Conservation (phyloP, 2,329 filamentous ascomycete genomes). For the Hysterium pulicare region DNA sequence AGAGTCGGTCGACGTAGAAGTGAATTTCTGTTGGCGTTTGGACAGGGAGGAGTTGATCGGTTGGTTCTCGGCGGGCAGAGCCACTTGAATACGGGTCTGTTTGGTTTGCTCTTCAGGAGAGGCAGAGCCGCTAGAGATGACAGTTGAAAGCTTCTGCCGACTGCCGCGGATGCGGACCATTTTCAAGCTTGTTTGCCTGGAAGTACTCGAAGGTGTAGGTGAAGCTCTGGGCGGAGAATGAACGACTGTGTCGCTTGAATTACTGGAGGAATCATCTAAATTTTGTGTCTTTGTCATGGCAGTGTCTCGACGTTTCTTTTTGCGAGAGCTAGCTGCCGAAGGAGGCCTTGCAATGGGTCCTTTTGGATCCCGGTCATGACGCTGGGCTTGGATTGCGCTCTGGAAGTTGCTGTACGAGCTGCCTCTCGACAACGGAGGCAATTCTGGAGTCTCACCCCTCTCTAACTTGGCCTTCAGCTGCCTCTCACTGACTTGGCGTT, state of each 20-base stretch:
- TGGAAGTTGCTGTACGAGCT: conserved; percentile 30
- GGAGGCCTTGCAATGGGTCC: conserved; percentile 26
- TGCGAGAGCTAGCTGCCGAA: conserved; percentile 27
- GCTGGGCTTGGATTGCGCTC: conserved; percentile 21
- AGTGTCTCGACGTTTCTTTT: conserved; percentile 28
- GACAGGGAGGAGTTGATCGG: conserved; percentile 2
- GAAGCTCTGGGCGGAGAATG: conserved; percentile 8
- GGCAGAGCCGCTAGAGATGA: conserved; percentile 29
- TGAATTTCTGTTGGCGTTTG: conserved; percentile 4
- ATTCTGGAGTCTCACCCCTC: conserved; percentile 33
- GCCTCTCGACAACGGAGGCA: conserved; percentile 33
- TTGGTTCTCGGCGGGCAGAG: conserved; percentile 12
- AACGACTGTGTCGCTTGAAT: conserved; percentile 21
- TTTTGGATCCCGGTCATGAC: conserved; percentile 24
- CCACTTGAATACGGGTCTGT: conserved; percentile 11
- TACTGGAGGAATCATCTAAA: conserved; percentile 21
- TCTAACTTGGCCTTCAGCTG: conserved; percentile 35
- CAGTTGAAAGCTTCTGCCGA: conserved; percentile 32
- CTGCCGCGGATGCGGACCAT: conserved; percentile 22
- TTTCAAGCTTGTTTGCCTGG: conserved; percentile 17
- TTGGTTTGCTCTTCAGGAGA: conserved; percentile 8
- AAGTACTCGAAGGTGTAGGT: conserved; percentile 10
- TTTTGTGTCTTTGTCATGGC: conserved; percentile 13
- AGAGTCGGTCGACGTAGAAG: conserved; percentile 23
- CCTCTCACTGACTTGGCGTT: conserved; percentile 38